Evolutionary conservation across 1,284 basidiomycete genomes (phyloP), one percentile per base, ranked within the genome.

Genomic region (Gomphus sp.): DNA sequence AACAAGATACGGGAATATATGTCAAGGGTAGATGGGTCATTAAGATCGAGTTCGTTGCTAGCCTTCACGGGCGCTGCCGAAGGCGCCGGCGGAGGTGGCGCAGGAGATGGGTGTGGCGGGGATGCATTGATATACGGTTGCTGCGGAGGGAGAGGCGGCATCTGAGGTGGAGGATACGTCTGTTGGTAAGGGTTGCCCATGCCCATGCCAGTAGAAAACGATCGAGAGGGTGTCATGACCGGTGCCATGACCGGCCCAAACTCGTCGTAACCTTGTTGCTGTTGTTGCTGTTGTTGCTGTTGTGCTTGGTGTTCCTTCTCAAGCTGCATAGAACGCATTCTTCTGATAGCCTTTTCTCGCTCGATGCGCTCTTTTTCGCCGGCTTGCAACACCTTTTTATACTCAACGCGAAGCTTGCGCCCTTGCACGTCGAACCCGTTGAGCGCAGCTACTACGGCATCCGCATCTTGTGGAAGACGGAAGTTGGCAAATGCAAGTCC

Each of bases 281-380:
- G 49, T n/a, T 74, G 68, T 54, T 64, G 60, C 52, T 56, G 49
- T 16, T 74, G 68, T 54, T 64, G 60, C 52, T 63, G 53, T 56
- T 62, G 64, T 39, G 70, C 69, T 60, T 74, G 77, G 55, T 80
- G 79, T 67, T 90, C 89, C 70, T 90, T 89, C 74, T 94, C 91
- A 39, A 96, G 74, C 69, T 96, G 93, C 85, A 96, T 93, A 58
- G 91, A 93, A 65, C 93, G 87, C 95, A 99, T 98, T 60, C 96
- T 83, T 67, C 96, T 91, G 66, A 99, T 87, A 2, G 97, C 97
- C 77, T 99, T 99, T 77, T 99, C 97, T 63, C 97, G 81, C 73
- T 99, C 96, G 69, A 99, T 99, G 60, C 93, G 84, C 70, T 99
- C 97, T 76, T 99, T 99, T 74, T 99, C 97, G 51, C 97, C 96